These are phyloP conservation scores for Raffaelea deltoideospora DNA, from an alignment of 2,329 filamentous ascomycete genomes.

Conservation along the genomic window DNA sequence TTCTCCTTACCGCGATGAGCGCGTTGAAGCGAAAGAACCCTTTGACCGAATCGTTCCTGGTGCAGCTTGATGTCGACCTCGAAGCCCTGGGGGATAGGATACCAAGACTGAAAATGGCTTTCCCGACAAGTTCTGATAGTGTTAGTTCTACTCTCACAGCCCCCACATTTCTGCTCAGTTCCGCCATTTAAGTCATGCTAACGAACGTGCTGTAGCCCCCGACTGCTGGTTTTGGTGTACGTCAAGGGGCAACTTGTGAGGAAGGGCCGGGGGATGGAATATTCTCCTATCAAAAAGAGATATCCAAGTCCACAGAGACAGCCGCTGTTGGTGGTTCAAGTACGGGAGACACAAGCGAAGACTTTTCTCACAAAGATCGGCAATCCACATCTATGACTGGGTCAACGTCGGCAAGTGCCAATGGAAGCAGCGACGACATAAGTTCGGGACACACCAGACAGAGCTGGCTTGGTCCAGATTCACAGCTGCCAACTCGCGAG, in stretches of 20 bases:
- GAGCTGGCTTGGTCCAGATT: slow-evolving; percentile 24
- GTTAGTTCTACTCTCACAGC: slow-evolving; percentile 22
- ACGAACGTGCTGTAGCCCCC: slow-evolving; percentile 4
- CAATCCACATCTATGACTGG: slow-evolving; percentile 4
- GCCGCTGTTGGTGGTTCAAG: too few relatives aligned
- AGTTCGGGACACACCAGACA: too few relatives aligned
- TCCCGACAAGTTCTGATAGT: slow-evolving; percentile 35
- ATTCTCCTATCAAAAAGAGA: slow-evolving; percentile 20
- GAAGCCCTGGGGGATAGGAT: slow-evolving; percentile 54
- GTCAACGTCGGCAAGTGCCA: background rate
- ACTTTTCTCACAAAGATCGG: background rate
- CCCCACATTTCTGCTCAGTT: too few relatives aligned
- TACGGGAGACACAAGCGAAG: slow-evolving; percentile 3
- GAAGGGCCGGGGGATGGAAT: slow-evolving; percentile 21
- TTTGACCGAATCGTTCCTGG: slow-evolving; percentile 84
- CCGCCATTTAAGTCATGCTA: too few relatives aligned
- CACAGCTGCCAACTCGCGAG: slow-evolving; percentile 18
- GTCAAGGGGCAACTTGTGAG: slow-evolving; percentile 7
- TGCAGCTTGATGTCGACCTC: slow-evolving; percentile 84
- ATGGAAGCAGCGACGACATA: background rate
- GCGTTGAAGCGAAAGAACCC: slow-evolving; percentile 78
- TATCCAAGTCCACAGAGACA: slow-evolving; percentile 5
- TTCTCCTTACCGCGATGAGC: slow-evolving; percentile 80
- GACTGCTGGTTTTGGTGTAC: background rate
- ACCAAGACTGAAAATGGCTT: slow-evolving; percentile 38